Evolutionary conservation across 441 rosid genomes (phyloP).

Genomic region (Mallotus japonicus): DNA sequence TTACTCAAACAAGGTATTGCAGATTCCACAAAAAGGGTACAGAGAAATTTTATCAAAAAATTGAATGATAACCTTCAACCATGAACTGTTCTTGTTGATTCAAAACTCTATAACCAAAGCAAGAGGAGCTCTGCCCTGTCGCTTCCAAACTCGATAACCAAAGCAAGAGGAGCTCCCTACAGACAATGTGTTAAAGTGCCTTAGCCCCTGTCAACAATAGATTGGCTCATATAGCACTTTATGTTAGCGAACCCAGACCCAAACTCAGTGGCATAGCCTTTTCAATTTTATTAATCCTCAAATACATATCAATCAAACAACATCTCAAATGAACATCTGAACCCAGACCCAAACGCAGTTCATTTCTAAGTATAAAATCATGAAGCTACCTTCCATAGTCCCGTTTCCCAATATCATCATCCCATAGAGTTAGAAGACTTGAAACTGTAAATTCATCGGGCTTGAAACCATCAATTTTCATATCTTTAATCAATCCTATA

Average conservation of each 20-base stretch:
- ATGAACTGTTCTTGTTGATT: neutral
- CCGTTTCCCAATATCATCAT: no score
- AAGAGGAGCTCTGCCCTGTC: neutral
- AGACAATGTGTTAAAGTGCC: constrained; percentile 3
- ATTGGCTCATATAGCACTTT: neutral
- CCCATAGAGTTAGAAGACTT: no score
- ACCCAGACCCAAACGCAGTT: no score
- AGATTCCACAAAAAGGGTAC: neutral
- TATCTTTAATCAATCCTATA: no score
- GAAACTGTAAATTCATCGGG: no score
- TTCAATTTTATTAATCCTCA: no score
- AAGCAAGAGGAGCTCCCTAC: neutral
- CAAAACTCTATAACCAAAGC: neutral
- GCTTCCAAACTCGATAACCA: neutral
- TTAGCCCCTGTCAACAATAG: neutral
- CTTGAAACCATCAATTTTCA: no score
- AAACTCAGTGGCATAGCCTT: no score
- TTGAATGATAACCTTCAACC: neutral
- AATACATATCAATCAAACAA: no score
- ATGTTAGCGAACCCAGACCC: neutral
- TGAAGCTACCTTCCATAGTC: no score
- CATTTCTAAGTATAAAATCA: no score
- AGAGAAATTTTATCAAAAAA: neutral
- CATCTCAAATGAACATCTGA: no score
- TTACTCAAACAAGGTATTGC: neutral